These are phyloP conservation scores for Gynandropsis gynandra DNA, from an alignment of 345 rosid genomes.

Conservation along the genomic window DNA sequence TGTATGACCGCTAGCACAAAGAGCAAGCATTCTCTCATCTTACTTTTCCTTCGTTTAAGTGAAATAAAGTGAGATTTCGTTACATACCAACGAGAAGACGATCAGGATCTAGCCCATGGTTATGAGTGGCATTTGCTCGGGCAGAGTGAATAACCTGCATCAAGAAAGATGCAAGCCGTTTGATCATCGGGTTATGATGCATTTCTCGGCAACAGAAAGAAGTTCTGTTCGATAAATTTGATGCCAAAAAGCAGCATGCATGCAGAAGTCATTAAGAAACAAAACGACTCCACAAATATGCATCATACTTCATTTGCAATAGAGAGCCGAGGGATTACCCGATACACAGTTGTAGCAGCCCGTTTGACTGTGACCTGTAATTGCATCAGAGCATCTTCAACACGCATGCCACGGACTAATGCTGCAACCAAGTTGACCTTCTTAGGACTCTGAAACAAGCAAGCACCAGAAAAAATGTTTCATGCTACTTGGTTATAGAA, in stretches of 20 bases:
- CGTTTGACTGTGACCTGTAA: conserved; percentile 79
- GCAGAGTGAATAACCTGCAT: conserved; percentile 87
- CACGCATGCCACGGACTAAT: conserved; percentile 90
- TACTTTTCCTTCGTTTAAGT: neutral
- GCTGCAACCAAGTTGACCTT: conserved; percentile 93
- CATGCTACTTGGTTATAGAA: neutral
- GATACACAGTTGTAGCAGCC: conserved; percentile 79
- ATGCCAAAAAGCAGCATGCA: neutral
- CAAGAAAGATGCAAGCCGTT: neutral
- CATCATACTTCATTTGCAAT: neutral
- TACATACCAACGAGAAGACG: conserved; percentile 77
- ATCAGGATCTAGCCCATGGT: conserved; percentile 80
- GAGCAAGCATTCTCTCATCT: neutral
- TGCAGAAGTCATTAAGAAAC: neutral
- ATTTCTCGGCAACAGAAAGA: neutral
- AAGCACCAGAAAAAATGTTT: neutral
- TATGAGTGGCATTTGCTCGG: conserved; percentile 84
- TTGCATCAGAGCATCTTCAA: conserved; percentile 92
- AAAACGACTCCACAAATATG: neutral
- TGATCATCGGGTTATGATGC: neutral
- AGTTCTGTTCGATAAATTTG: neutral
- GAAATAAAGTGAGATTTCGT: conserved; percentile 12
- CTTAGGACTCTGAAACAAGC: conserved; percentile 77
- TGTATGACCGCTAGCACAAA: no score
- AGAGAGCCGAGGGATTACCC: conserved; percentile 36